Evolutionary conservation across 352 stramenopile genomes (phyloP).

Genomic region (Globisporangium uncinulatum): DNA sequence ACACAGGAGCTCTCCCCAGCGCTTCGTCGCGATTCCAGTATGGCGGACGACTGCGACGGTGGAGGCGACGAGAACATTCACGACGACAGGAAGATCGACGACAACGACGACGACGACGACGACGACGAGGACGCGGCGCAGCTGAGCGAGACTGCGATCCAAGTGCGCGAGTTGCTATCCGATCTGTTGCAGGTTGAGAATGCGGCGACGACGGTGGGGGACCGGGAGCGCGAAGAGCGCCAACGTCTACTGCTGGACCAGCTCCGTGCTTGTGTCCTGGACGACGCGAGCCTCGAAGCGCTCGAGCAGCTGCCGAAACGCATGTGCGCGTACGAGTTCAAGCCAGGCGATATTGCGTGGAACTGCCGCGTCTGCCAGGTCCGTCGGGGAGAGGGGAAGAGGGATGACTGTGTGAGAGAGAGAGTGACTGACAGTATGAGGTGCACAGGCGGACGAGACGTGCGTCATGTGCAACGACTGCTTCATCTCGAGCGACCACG

Average conservation of each 20-base stretch:
- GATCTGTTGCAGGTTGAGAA: constrained; percentile 13
- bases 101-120: neutral
- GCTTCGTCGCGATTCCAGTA: neutral
- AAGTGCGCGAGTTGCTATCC: constrained; percentile 15
- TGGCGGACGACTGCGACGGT: neutral
- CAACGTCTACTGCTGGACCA: constrained; percentile 40
- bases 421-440: neutral
- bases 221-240: constrained; percentile 50
- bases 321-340: constrained; percentile 93
- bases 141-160: constrained; percentile 15
- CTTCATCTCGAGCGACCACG: constrained; percentile 93
- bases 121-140: constrained; percentile 4
- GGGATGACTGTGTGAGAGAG: neutral
- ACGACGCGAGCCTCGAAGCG: constrained; percentile 31
- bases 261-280: constrained; percentile 54
- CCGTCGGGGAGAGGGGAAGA: neutral
- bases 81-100: neutral
- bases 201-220: constrained; percentile 18
- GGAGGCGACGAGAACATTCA: neutral
- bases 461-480: constrained; percentile 98
- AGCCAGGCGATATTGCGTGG: constrained; percentile 96
- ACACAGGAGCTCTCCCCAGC: constrained; percentile 3
- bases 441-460: constrained; percentile 88
- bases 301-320: constrained; percentile 72
- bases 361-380: constrained; percentile 91